phyloP scores from a whole-genome alignment of 2,329 filamentous ascomycete species.

The Periconia macrospinosa region DNA sequence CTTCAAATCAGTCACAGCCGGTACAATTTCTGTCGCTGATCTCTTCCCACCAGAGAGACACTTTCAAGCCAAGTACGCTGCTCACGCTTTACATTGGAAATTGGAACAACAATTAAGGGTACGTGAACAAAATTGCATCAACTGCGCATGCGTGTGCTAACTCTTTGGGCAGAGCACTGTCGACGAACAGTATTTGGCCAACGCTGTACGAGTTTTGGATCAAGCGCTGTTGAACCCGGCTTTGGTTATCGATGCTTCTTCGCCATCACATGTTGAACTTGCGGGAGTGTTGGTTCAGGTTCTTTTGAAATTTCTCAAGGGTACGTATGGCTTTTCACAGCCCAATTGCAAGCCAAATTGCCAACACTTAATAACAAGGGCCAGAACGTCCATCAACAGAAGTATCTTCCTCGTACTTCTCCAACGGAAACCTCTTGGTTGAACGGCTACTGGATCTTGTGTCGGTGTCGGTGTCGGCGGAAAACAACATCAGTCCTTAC shows the following conservation, averaged over 20 bases:
- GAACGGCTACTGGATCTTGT: slow-evolving; percentile 35
- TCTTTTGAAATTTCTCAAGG: slow-evolving; percentile 39
- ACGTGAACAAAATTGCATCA: slow-evolving; percentile 3
- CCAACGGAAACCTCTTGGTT: slow-evolving; percentile 29
- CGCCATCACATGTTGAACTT: slow-evolving; percentile 25
- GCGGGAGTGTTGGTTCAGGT: slow-evolving; percentile 30
- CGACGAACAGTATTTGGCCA: slow-evolving; percentile 35
- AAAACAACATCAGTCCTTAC: slow-evolving; percentile 11
- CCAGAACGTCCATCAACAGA: slow-evolving; percentile 37
- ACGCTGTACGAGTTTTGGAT: slow-evolving; percentile 33
- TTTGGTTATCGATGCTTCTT: slow-evolving; percentile 25
- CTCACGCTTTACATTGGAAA: slow-evolving; percentile 30
- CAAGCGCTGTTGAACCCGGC: slow-evolving; percentile 30
- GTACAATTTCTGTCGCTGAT: slow-evolving; percentile 19
- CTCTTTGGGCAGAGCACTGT: slow-evolving; percentile 29
- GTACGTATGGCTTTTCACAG: slow-evolving; percentile 15
- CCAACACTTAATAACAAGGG: slow-evolving; percentile 25
- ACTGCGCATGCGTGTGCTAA: background rate
- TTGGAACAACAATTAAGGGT: slow-evolving; percentile 38
- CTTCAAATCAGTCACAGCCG: slow-evolving; percentile 27
- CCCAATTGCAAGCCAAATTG: background rate
- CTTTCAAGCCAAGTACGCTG: slow-evolving; percentile 40
- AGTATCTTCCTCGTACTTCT: slow-evolving; percentile 36
- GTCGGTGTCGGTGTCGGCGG: slow-evolving; percentile 18
- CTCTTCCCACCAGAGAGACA: slow-evolving; percentile 40